phyloP scores from a whole-genome alignment of 805 yeast species.

The Saccharomycopsis sp. region DNA sequence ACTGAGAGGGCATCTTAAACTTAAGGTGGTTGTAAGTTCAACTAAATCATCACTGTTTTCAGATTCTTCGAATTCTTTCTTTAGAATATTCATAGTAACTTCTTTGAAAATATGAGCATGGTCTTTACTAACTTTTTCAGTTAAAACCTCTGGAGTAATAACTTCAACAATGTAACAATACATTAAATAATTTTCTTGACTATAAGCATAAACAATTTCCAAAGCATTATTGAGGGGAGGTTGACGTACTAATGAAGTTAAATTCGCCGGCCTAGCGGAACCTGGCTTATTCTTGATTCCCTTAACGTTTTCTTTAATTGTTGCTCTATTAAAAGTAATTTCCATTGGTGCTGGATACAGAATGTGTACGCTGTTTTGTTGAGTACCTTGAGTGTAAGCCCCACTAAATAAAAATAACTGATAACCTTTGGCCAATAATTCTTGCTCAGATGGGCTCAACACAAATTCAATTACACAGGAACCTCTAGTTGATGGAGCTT shows the following conservation, averaged over 20 bases:
- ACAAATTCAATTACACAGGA: constrained; percentile 36
- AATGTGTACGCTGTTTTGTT: constrained; percentile 32
- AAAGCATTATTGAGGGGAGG: constrained; percentile 35
- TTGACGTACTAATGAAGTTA: constrained; percentile 44
- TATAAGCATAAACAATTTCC: constrained; percentile 52
- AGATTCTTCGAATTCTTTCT: constrained; percentile 26
- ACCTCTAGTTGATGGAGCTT: constrained; percentile 40
- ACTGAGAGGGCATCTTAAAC: constrained; percentile 75
- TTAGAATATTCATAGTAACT: constrained; percentile 44
- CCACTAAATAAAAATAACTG: constrained; percentile 53
- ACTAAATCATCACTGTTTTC: constrained; percentile 66
- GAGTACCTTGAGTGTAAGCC: constrained; percentile 26
- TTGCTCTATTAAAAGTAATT: constrained; percentile 48
- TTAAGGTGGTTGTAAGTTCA: constrained; percentile 56
- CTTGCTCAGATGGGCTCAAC: constrained; percentile 37
- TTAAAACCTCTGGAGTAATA: constrained; percentile 35
- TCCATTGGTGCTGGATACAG: constrained; percentile 72
- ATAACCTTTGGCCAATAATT: constrained; percentile 30
- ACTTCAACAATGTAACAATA: constrained; percentile 55
- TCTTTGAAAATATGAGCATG: constrained; percentile 48
- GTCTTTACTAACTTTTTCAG: constrained; percentile 32
- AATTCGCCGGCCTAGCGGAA: constrained; percentile 74
- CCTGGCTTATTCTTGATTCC: constrained; percentile 77
- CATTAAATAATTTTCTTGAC: constrained; percentile 42
- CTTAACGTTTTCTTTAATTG: constrained; percentile 47